Conservation (phyloP, 176 grass and related monocot genomes). For the Ananas comosus region DNA sequence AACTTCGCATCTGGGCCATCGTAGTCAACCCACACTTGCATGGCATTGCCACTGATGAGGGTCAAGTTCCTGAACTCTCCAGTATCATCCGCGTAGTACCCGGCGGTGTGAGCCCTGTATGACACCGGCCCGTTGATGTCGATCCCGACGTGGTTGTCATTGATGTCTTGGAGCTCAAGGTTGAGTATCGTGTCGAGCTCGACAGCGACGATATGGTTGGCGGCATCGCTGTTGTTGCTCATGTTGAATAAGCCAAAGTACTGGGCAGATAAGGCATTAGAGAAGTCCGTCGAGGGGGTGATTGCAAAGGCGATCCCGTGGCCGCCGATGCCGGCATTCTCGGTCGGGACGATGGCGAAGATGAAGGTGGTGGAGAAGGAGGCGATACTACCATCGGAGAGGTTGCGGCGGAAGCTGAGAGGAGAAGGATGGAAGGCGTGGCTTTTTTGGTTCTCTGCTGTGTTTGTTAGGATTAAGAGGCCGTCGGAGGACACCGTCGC, state of each 20-base stretch:
- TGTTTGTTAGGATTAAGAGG: constrained; percentile 21
- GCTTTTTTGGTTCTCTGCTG: not conserved
- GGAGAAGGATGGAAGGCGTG: constrained; percentile 24
- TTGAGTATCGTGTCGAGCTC: constrained; percentile 24
- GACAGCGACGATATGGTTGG: constrained; percentile 17
- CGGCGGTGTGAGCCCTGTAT: too few relatives aligned
- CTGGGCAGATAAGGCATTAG: not conserved
- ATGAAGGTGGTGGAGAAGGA: constrained; percentile 34
- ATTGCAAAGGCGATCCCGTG: constrained; percentile 20
- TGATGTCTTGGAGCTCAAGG: constrained; percentile 13
- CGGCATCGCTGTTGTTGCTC: constrained; percentile 5
- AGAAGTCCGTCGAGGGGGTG: constrained; percentile 8
- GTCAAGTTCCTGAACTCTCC: constrained; percentile 29
- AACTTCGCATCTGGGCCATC: constrained; percentile 22
- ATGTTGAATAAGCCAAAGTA: constrained; percentile 30
- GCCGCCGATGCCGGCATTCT: constrained; percentile 2
- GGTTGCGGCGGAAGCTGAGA: constrained; percentile 9
- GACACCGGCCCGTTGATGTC: too few relatives aligned
- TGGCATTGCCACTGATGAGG: constrained; percentile 37
- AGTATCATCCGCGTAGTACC: not conserved
- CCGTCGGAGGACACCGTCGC: constrained; percentile 13
- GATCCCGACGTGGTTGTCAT: too few relatives aligned
- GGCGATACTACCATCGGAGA: constrained; percentile 2
- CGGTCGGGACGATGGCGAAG: constrained; percentile 16
- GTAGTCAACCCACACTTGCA: constrained; percentile 82